Conservation (phyloP, 140 eudicot species). For the Oenanthe javanica region DNA sequence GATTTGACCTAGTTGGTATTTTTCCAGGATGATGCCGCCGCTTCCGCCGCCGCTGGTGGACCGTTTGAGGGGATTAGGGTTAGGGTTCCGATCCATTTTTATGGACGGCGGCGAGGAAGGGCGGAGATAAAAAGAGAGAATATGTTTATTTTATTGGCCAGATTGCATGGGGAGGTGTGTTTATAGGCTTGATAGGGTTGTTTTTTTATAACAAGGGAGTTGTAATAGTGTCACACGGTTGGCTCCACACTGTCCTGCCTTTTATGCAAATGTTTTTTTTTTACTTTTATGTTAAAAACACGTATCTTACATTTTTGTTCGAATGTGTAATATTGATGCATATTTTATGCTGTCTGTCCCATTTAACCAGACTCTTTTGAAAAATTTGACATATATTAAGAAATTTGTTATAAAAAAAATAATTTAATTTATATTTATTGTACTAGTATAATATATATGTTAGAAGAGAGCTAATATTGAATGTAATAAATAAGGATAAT, state of each 20-base stretch:
- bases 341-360: no score
- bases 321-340: no score
- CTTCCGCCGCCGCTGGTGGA: slow-evolving; percentile 11
- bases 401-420: no score
- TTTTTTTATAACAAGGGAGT: slow-evolving; percentile 11
- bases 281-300: no score
- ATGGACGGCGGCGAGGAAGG: neutral
- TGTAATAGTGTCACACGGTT: slow-evolving; percentile 12
- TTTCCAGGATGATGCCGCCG: slow-evolving; percentile 3
- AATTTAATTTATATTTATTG: no score
- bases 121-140: neutral
- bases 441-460: no score
- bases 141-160: neutral
- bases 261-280: neutral
- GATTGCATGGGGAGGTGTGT: neutral
- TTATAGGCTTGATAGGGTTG: neutral
- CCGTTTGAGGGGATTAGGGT: neutral
- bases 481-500: no score
- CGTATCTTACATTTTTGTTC: no score
- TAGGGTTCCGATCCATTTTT: neutral
- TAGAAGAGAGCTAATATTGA: no score
- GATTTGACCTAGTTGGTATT: slow-evolving; percentile 21
- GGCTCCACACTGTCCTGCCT: slow-evolving; percentile 30
- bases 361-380: no score
- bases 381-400: no score